A percentile compares a stretch with the other conserved stretches of the same genome.
Evolutionary conservation across 805 yeast genomes (phyloP).

Genomic region (Candida ascalaphidarum): DNA sequence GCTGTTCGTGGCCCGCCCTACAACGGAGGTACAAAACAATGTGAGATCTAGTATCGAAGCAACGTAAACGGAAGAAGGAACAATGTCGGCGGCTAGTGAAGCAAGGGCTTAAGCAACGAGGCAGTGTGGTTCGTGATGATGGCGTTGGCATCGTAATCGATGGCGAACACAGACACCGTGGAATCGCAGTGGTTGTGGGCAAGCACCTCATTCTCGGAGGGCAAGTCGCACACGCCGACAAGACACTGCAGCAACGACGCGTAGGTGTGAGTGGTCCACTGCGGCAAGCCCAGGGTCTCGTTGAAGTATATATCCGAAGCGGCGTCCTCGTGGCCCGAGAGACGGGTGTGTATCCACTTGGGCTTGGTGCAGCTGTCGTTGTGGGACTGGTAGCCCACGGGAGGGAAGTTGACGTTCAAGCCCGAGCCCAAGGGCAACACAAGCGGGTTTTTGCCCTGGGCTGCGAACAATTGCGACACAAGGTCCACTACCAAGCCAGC

Average conservation of each 20-base stretch:
- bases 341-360: constrained; percentile 34
- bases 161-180: constrained; percentile 38
- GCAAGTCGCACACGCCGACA: constrained; percentile 15
- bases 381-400: constrained; percentile 19
- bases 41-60: no score
- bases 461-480: constrained; percentile 25
- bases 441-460: constrained; percentile 27
- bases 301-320: constrained; percentile 28
- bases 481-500: constrained; percentile 32
- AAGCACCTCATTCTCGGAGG: constrained; percentile 13
- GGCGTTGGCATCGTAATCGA: constrained; percentile 45
- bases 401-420: constrained; percentile 41
- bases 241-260: constrained; percentile 14
- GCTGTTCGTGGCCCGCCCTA: no score
- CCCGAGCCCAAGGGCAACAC: constrained; percentile 38
- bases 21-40: no score
- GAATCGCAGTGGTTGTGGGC: constrained; percentile 26
- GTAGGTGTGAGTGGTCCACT: constrained; percentile 5
- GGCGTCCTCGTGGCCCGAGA: constrained; percentile 32
- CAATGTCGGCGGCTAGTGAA: no score
- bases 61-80: no score
- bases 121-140: no score
- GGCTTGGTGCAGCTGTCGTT: constrained; percentile 37
- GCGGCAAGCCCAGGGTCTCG: constrained; percentile 23
- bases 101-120: no score